Evolutionary conservation across 2,329 filamentous ascomycete genomes (phyloP), one percentile per base, ranked within the genome.

Genomic region (Hypoxylon sp.): DNA sequence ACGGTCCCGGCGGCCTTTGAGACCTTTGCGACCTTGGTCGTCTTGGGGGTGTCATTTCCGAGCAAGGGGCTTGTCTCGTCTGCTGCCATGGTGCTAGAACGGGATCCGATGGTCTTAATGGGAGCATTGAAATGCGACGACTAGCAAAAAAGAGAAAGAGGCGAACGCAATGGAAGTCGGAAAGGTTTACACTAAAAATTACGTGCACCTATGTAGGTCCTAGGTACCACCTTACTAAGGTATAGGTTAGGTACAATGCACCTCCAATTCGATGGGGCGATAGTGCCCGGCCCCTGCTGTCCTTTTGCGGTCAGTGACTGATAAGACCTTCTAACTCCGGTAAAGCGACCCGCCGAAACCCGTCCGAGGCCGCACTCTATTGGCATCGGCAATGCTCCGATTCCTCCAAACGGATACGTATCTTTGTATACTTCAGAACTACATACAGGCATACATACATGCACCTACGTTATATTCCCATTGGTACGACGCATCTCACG

Each of bases 51-150:
- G 26, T 32, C 48, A 51, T 52, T 53, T 54, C 45, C 14, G 55
- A 65, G 49, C 42, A 67, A 53, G 16, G 64, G 59, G 9, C 56
- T 63, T 54, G 68, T 72, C 67, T 75, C 73, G 46, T 71, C 67
- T 36, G 57, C 57, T 46, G 71, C 57, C 69, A 71, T 73, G 44
- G 7, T 16, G 16, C 16, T 49, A 9, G n/a, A 28, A 38, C n/a
- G 32, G 32, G n/a, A 49, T 24, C 28, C 44, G 22, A 49, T 18
- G 20, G 33, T 30, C 20, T 20, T 14, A n/a, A 30, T 46, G 33
- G 32, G 24, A 16, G 36, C 26, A 33, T 32, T n/a, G 18, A 55
- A n/a, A 20, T 30, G 16, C 20, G 16, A 20, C 8, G n/a, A 9
- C 7, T 40, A 20, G 5, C 2, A 8, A 40, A 7, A 20, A 20